These are phyloP conservation scores for Alternaria novae-zelandiae DNA, from an alignment of 2,329 filamentous ascomycete species.

Conservation along the genomic window DNA sequence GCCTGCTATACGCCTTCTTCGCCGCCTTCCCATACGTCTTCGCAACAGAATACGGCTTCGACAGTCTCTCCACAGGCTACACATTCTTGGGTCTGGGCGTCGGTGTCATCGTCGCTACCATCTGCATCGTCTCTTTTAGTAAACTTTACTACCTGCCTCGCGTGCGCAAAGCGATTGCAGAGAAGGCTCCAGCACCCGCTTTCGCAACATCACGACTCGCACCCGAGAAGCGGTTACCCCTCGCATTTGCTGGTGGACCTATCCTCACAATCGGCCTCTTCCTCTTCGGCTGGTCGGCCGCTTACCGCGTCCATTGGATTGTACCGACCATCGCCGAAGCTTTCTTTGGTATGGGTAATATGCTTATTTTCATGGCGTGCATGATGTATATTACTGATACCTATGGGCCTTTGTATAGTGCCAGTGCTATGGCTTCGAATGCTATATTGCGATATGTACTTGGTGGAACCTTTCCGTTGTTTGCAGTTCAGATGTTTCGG, in stretches of 20 bases:
- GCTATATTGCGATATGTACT: slow-evolving; percentile 63
- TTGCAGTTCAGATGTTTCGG: slow-evolving; percentile 59
- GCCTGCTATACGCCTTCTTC: slow-evolving; percentile 34
- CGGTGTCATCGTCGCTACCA: slow-evolving; percentile 5
- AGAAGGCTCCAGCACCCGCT: background rate
- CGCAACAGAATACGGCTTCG: slow-evolving; percentile 17
- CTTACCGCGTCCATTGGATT: slow-evolving; percentile 48
- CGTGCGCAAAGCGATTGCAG: background rate
- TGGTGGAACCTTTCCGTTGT: slow-evolving; percentile 65
- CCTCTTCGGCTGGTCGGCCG: slow-evolving; percentile 50
- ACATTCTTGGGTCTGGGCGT: slow-evolving; percentile 11
- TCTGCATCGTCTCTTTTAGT: slow-evolving; percentile 4
- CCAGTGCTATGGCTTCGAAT: slow-evolving; percentile 66
- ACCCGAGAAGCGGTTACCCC: slow-evolving; percentile 44
- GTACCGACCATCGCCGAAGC: slow-evolving; percentile 41
- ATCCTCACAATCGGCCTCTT: slow-evolving; percentile 45
- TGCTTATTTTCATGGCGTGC: slow-evolving; percentile 13
- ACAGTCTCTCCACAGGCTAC: slow-evolving; percentile 6
- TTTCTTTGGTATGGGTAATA: slow-evolving; percentile 5
- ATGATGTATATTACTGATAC: slow-evolving; percentile 17
- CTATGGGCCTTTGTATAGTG: slow-evolving; percentile 62
- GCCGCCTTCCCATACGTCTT: slow-evolving; percentile 33
- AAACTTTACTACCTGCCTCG: slow-evolving; percentile 6
- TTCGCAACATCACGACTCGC: slow-evolving; percentile 16
- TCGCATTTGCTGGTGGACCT: slow-evolving; percentile 45